Percentiles rank a stretch among this genome's conserved stretches.
These are phyloP conservation scores for Butyriboletus loyo DNA, from an alignment of 768 basidiomycete genomes.

Conservation along the genomic window DNA sequence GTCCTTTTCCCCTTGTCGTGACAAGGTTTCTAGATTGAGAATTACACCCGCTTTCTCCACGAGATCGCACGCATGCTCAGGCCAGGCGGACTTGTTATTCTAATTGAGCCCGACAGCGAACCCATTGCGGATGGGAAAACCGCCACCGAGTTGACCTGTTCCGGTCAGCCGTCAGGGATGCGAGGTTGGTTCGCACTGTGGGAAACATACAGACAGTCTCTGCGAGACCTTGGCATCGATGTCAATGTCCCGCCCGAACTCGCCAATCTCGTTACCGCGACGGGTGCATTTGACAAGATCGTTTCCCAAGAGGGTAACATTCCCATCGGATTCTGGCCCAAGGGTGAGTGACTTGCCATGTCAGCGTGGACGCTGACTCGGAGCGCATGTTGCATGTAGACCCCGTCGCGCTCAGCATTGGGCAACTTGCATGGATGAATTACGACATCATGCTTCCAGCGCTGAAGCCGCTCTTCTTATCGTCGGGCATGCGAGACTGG, in stretches of 20 bases:
- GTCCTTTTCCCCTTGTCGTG: constrained; percentile 2
- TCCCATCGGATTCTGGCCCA: constrained; percentile 69
- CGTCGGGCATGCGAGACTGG: constrained; percentile 49
- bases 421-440: constrained; percentile 73
- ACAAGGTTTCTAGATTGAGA: constrained; percentile 45
- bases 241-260: constrained; percentile 56
- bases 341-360: constrained; percentile 38
- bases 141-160: constrained; percentile 34
- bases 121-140: constrained; percentile 48
- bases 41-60: constrained; percentile 57
- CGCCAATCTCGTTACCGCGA: constrained; percentile 44
- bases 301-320: constrained; percentile 54
- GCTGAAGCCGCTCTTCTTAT: constrained; percentile 56
- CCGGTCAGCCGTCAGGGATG: constrained; percentile 36
- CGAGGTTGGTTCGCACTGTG: constrained; percentile 64
- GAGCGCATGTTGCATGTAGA: constrained; percentile 37
- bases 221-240: constrained; percentile 52
- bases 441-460: constrained; percentile 65
- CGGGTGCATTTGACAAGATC: constrained; percentile 55
- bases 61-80: constrained; percentile 66
- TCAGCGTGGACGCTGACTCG: constrained; percentile 8
- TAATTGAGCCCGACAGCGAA: constrained; percentile 59
- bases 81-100: constrained; percentile 65
- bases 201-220: constrained; percentile 57
- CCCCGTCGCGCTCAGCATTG: constrained; percentile 55